These are phyloP conservation scores for Salinomyces thailandicus DNA, from an alignment of 2,329 filamentous ascomycete species.

Conservation along the genomic window DNA sequence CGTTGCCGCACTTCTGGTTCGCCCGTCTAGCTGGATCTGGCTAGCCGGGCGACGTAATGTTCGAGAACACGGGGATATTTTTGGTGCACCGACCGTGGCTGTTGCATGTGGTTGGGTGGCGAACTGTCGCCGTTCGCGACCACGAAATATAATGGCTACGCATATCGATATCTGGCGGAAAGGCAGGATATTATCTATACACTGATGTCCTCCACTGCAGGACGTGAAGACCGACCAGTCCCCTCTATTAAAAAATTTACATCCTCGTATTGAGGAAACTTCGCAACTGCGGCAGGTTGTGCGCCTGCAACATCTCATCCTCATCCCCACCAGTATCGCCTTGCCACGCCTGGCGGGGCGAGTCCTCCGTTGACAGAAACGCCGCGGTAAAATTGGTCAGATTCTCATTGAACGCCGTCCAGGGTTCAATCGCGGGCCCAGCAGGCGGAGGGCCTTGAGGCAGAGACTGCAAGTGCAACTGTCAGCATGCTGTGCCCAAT, in stretches of 20 bases:
- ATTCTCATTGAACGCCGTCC: conserved; percentile 1
- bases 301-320: conserved; percentile 7
- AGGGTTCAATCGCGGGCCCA: background rate
- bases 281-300: conserved; percentile 4
- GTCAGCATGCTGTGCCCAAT: background rate
- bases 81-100: too few relatives aligned
- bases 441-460: background rate
- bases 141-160: too few relatives aligned
- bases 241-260: too few relatives aligned
- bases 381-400: conserved; percentile 4
- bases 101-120: too few relatives aligned
- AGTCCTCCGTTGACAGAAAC: conserved; percentile 1
- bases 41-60: background rate
- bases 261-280: conserved; percentile 3
- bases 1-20: background rate
- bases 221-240: too few relatives aligned
- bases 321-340: background rate
- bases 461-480: background rate
- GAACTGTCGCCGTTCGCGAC: too few relatives aligned
- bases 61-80: background rate
- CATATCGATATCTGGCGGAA: too few relatives aligned
- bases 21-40: background rate
- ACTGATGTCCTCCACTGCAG: too few relatives aligned
- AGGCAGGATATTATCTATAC: too few relatives aligned
- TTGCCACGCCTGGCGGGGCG: background rate